A percentile compares a stretch with the other conserved stretches of the same genome.
These are phyloP conservation scores for Trichoderma pleuroti DNA, from an alignment of 2,329 filamentous ascomycete species.

Conservation along the genomic window DNA sequence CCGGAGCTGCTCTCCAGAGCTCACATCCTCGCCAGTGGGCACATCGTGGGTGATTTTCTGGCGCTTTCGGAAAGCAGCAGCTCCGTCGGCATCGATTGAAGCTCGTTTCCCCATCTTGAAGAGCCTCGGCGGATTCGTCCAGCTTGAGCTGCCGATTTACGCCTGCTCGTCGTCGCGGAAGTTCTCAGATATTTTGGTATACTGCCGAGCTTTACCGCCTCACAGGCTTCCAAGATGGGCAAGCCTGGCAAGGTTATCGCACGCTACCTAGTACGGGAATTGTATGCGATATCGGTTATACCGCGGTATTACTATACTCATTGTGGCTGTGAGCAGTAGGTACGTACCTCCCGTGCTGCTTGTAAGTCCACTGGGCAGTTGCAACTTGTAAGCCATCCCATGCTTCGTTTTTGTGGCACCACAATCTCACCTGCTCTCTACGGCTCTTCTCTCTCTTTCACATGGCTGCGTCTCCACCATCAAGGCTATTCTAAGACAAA, in stretches of 20 bases:
- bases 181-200: constrained; percentile 33
- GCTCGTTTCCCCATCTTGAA: constrained; percentile 45
- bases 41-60: constrained; percentile 55
- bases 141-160: constrained; percentile 16
- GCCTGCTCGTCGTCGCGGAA: neutral
- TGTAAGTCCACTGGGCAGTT: neutral
- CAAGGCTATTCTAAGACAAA: neutral
- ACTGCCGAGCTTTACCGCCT: constrained; percentile 35
- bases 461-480: neutral
- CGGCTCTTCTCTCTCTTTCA: neutral
- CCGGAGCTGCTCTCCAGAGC: constrained; percentile 63
- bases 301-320: neutral
- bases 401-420: neutral
- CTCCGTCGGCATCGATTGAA: constrained; percentile 39
- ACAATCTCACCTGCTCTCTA: constrained; percentile 1
- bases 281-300: neutral
- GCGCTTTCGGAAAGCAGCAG: constrained; percentile 47
- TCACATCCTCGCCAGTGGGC: constrained; percentile 59
- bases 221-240: constrained; percentile 28
- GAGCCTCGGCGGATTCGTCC: constrained; percentile 13
- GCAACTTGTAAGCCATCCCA: neutral
- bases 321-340: neutral
- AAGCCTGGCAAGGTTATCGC: constrained; percentile 1
- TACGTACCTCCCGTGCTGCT: neutral
- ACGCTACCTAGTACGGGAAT: neutral